Conservation (phyloP, 2,329 filamentous ascomycete species). For the Ophiosphaerella herpotricha region DNA sequence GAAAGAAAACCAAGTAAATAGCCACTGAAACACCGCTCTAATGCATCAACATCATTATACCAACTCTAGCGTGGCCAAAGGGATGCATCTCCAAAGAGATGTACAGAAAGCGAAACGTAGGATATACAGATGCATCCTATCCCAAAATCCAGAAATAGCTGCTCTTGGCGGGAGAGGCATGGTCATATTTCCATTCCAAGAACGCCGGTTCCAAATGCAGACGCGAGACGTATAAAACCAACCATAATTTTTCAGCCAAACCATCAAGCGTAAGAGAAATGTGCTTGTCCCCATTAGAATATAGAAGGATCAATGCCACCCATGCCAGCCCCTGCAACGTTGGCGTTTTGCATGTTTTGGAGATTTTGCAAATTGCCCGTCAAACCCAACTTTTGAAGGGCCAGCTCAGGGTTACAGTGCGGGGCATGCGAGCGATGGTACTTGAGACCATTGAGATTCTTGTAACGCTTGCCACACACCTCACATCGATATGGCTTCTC, state of each 20-base stretch:
- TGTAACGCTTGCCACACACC: conserved; percentile 96
- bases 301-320: conserved; percentile 62
- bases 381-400: conserved; percentile 53
- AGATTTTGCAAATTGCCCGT: conserved; percentile 47
- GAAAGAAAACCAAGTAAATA: conserved; percentile 17
- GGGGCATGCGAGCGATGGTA: conserved; percentile 78
- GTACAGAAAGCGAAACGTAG: conserved; percentile 29
- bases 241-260: conserved; percentile 28
- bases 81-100: conserved; percentile 32
- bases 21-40: conserved; percentile 36
- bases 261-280: not conserved
- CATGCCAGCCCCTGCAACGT: conserved; percentile 59
- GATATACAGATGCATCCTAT: conserved; percentile 23
- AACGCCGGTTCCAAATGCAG: conserved; percentile 30
- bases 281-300: conserved; percentile 32
- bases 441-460: conserved; percentile 98
- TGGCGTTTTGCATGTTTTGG: conserved; percentile 49
- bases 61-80: conserved; percentile 28
- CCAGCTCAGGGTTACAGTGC: conserved; percentile 84
- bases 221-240: conserved; percentile 19
- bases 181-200: conserved; percentile 16
- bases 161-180: conserved; percentile 19
- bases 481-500: conserved; percentile 99
- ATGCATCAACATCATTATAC: conserved; percentile 42
- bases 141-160: conserved; percentile 22